A percentile compares a stretch with the other conserved stretches of the same genome.
Evolutionary conservation across 208 protist species (phyloP).

Genomic region (Trypanosoma avium): DNA sequence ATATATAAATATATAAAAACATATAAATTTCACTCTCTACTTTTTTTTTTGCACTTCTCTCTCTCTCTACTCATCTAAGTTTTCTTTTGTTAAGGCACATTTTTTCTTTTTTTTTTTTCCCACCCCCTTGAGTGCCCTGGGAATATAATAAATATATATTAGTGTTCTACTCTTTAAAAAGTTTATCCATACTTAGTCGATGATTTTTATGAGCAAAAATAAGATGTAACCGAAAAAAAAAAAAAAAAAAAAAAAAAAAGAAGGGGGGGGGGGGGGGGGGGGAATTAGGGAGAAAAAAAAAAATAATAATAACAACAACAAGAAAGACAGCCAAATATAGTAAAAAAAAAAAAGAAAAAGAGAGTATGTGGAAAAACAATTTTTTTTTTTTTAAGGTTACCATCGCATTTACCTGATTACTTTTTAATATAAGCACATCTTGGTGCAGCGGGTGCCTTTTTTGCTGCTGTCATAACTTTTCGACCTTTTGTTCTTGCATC

Average conservation of each 20-base stretch:
- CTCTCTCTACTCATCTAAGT: too few species aligned
- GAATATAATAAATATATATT: too few species aligned
- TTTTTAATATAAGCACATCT: slow-evolving; percentile 50
- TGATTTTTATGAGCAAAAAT: too few species aligned
- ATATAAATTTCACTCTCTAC: neutral
- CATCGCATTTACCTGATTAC: slow-evolving; percentile 15
- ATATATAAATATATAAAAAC: slow-evolving; percentile 6
- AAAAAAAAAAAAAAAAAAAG: neutral
- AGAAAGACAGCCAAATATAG: neutral
- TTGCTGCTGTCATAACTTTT: slow-evolving; percentile 85
- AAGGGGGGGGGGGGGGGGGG: too few species aligned
- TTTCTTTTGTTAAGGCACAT: too few species aligned
- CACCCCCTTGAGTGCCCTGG: too few species aligned
- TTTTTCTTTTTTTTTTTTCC: too few species aligned
- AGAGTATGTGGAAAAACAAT: too few species aligned
- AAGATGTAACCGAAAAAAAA: slow-evolving; percentile 4
- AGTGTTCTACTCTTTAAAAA: neutral
- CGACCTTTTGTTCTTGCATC: slow-evolving; percentile 85
- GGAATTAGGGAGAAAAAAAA: neutral
- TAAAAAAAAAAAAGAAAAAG: neutral
- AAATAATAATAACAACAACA: neutral
- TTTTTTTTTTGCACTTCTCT: slow-evolving; percentile 8
- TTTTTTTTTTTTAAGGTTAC: too few species aligned
- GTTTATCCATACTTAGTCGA: too few species aligned
- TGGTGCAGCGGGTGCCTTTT: slow-evolving; percentile 49